Conservation (phyloP, 2,329 filamentous ascomycete species). For the Blumeriella jaapii region DNA sequence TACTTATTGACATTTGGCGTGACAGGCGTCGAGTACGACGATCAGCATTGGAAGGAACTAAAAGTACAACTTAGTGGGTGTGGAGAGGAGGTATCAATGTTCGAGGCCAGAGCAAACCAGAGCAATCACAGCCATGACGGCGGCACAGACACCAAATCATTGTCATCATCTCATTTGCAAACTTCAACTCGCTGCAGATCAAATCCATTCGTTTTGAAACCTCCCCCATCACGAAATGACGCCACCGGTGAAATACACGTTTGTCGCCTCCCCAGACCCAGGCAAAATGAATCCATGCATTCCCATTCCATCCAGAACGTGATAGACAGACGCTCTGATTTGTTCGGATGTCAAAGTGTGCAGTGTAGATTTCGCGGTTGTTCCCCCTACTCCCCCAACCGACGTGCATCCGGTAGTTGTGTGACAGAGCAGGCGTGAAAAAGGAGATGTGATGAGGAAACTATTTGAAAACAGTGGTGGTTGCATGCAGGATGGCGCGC, state of each 20-base stretch:
- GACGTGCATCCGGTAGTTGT: background rate
- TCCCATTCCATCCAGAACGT: conserved; percentile 1
- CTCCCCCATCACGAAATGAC: background rate
- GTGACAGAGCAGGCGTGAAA: background rate
- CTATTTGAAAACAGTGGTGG: conserved; percentile 7
- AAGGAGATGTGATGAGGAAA: background rate
- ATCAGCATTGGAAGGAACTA: no score
- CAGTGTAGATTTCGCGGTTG: background rate
- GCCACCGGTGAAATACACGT: background rate
- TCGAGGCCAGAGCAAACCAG: no score
- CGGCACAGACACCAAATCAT: background rate
- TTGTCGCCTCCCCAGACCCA: background rate
- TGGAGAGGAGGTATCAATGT: no score
- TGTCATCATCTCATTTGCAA: background rate
- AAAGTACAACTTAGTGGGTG: no score
- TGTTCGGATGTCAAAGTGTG: background rate
- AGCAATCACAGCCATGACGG: background rate
- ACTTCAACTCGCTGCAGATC: conserved; percentile 2
- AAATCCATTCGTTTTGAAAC: background rate
- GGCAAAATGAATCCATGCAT: background rate
- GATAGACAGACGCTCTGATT: conserved; percentile 3
- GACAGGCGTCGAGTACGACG: no score
- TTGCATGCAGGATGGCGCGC: no score
- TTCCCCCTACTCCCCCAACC: background rate
- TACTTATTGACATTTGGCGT: no score